These are phyloP conservation scores for Wickerhamiella lipophila DNA, from an alignment of 805 yeast species.

Conservation along the genomic window DNA sequence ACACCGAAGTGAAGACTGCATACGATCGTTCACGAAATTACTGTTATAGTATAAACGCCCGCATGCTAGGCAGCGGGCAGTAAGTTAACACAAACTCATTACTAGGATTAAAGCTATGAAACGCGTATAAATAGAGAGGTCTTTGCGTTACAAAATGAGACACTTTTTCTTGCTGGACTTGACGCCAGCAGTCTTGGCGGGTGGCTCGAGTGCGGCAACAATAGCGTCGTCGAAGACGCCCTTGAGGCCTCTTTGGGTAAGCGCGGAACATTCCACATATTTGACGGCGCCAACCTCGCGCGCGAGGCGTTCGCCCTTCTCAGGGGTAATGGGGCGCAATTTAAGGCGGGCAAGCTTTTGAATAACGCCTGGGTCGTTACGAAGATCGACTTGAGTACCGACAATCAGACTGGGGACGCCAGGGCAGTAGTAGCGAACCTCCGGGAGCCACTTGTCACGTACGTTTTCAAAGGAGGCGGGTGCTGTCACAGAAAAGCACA, in stretches of 20 bases:
- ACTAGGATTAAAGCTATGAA: slow-evolving; percentile 8
- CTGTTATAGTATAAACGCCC: slow-evolving; percentile 9
- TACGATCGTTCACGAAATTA: slow-evolving; percentile 6
- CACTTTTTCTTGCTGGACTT: slow-evolving; percentile 59
- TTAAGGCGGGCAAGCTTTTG: slow-evolving; percentile 86
- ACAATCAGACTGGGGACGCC: slow-evolving; percentile 95
- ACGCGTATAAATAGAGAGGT: slow-evolving; percentile 5
- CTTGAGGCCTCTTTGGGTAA: slow-evolving; percentile 92
- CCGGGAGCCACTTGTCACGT: slow-evolving; percentile 97
- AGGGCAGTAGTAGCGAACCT: slow-evolving; percentile 95
- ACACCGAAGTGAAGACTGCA: not conserved
- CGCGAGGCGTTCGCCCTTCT: slow-evolving; percentile 85
- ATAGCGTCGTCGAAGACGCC: slow-evolving; percentile 98
- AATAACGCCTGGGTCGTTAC: slow-evolving; percentile 83
- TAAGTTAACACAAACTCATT: slow-evolving; percentile 6
- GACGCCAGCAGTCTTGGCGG: slow-evolving; percentile 49
- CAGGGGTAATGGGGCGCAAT: slow-evolving; percentile 70
- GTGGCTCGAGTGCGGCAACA: slow-evolving; percentile 96
- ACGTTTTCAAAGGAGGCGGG: slow-evolving; percentile 97
- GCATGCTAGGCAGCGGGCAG: not conserved
- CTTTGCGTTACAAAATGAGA: slow-evolving; percentile 50
- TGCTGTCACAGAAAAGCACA: slow-evolving; percentile 91
- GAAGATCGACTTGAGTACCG: slow-evolving; percentile 90
- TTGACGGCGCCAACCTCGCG: slow-evolving; percentile 90
- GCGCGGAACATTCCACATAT: slow-evolving; percentile 94